Evolutionary conservation across 805 yeast species (phyloP).

Genomic region (Candida nanaspora): DNA sequence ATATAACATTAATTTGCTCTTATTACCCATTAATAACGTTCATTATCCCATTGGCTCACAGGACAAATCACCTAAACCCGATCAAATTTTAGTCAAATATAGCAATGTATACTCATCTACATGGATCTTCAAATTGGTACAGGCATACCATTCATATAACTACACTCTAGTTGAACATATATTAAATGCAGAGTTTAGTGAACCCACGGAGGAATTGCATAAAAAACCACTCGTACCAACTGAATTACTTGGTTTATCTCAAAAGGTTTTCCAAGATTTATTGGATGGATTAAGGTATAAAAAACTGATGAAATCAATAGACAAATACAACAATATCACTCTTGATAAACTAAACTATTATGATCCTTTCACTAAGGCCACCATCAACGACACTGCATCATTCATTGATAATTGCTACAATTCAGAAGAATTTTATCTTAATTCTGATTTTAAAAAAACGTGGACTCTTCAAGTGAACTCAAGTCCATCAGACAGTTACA

Average conservation of each 20-base stretch:
- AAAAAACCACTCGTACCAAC: not conserved
- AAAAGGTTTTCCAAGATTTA: conserved; percentile 5
- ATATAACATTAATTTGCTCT: not conserved
- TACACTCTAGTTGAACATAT: not conserved
- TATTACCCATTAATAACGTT: not conserved
- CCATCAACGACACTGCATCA: not conserved
- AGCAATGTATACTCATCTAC: conserved; percentile 3
- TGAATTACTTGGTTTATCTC: not conserved
- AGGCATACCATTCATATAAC: conserved; percentile 6
- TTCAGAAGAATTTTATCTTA: not conserved
- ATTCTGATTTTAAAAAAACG: not conserved
- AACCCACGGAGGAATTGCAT: not conserved
- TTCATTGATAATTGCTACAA: not conserved
- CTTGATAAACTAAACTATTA: not conserved
- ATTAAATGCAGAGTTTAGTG: not conserved
- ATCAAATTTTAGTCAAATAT: conserved; percentile 9
- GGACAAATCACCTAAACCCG: too few species aligned
- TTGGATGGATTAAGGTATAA: conserved; percentile 6
- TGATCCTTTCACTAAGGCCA: not conserved
- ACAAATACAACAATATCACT: conserved; percentile 3
- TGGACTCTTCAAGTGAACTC: not conserved
- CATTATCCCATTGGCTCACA: not conserved
- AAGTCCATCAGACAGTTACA: too few species aligned
- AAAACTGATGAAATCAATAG: conserved; percentile 4
- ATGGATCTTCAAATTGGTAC: conserved; percentile 4